Evolutionary conservation across 345 rosid genomes (phyloP).

Genomic region (Eutrema japonicum): DNA sequence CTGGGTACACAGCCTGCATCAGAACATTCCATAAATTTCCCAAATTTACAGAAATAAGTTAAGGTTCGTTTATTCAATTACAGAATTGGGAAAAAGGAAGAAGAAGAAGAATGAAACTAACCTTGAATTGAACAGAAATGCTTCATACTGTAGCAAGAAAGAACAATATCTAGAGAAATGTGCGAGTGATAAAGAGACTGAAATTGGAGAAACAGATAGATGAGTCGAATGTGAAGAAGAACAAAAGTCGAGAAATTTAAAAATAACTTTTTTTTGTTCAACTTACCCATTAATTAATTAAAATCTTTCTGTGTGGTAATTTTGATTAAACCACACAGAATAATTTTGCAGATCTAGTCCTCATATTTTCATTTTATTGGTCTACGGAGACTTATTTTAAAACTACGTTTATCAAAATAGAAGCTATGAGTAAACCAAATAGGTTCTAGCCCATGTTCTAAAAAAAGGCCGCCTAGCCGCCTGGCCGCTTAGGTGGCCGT

Average conservation of each 20-base stretch:
- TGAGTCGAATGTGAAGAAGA: not conserved
- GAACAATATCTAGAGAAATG: not conserved
- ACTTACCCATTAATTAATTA: not conserved
- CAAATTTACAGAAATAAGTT: conserved; percentile 4
- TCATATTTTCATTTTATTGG: not conserved
- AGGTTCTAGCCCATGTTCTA: too few species aligned
- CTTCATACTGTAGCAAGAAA: not conserved
- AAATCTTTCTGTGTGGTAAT: conserved; percentile 3
- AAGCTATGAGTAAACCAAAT: too few species aligned
- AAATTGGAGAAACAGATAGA: conserved; percentile 3
- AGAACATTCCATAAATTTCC: conserved; percentile 4
- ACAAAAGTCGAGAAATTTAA: not conserved
- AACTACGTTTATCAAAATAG: too few species aligned
- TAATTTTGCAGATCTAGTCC: not conserved
- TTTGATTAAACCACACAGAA: not conserved
- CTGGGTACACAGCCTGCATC: conserved; percentile 39
- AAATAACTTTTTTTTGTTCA: not conserved
- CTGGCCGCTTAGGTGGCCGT: too few species aligned
- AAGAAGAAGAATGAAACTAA: not conserved
- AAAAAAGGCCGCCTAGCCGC: too few species aligned
- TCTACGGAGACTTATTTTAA: not conserved
- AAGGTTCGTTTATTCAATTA: conserved; percentile 3
- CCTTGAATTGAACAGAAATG: conserved; percentile 15
- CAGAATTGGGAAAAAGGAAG: not conserved
- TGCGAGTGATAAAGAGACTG: conserved; percentile 9